A percentile compares a stretch with the other conserved stretches of the same genome.
phyloP scores from a whole-genome alignment of 371 early-diverging fungal genomes.

The Quaeritorhiza haematococci region DNA sequence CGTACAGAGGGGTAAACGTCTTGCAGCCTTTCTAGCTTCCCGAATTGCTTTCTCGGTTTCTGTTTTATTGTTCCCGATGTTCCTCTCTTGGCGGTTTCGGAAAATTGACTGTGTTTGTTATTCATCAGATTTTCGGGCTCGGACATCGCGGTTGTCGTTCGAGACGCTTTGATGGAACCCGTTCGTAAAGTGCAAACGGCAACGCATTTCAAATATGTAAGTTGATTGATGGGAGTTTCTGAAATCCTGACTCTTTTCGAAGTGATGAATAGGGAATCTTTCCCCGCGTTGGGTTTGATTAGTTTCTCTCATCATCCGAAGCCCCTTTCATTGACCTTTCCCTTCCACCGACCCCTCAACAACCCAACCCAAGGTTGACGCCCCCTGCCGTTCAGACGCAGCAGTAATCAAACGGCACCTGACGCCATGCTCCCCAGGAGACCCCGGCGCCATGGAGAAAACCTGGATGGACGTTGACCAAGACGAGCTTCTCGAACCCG shows the following conservation, averaged over 20 bases:
- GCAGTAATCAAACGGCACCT: slow-evolving; percentile 48
- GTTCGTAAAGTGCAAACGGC: slow-evolving; percentile 92
- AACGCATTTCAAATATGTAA: slow-evolving; percentile 89
- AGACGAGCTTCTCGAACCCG: slow-evolving; percentile 88
- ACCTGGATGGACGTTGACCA: slow-evolving; percentile 81
- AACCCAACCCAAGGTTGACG: slow-evolving; percentile 52
- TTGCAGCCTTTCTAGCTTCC: neutral
- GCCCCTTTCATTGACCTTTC: too few species aligned
- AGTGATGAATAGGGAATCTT: too few species aligned
- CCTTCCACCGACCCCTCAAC: neutral
- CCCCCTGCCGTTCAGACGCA: slow-evolving; percentile 61
- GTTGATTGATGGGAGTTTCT: slow-evolving; percentile 7
- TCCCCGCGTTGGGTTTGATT: too few species aligned
- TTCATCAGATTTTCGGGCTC: slow-evolving; percentile 77
- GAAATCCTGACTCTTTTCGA: neutral
- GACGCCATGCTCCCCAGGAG: slow-evolving; percentile 95
- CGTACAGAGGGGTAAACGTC: slow-evolving; percentile 70
- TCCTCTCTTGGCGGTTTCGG: neutral
- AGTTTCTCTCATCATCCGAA: too few species aligned
- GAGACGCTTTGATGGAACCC: slow-evolving; percentile 96
- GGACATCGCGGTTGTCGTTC: slow-evolving; percentile 87
- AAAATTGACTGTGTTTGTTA: neutral
- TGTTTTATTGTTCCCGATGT: neutral
- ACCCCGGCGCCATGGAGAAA: slow-evolving; percentile 80
- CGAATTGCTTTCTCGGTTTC: slow-evolving; percentile 3